Base-by-base conservation (phyloP, 2,329 filamentous ascomycete species). In the Zasmidium cellare region DNA sequence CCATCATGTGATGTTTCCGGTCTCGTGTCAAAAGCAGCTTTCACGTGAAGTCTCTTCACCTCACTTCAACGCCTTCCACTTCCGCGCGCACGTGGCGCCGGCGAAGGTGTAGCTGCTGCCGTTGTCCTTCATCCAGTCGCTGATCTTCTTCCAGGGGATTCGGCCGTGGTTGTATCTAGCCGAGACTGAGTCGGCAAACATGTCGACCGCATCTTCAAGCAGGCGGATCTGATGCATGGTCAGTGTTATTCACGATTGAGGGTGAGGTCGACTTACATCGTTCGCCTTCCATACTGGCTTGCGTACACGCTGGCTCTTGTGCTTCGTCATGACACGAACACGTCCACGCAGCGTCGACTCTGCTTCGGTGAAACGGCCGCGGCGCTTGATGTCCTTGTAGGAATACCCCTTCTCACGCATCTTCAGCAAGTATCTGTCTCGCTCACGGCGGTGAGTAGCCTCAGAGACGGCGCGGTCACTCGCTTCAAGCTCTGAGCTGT, bases 311-410 rank as follows among this genome's bases (percentile, higher is more conserved):
- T 84, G 79, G 31, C 81, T 77, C 65, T 84, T 84, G 12, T 75
- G 73, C 75, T 90, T 90, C 7, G 84, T 89, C 65, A 91, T 71
- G 2, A 81, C 84, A 3, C 89, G 79, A 64, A 83, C 85, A 0
- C 88, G 81, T 0, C 89, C 89, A 14, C 89, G 81, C 38, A 92
- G 77, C 0, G 89, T 92, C 11, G 87, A 89, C 73, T 90, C 88
- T 1, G 87, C 85, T 65, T 89, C 86, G 0, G 73, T 51, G 62
- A 87, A 87, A 1, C 77, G 74, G 14, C 86, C 83, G 18, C 74
- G 67, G 6, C 69, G 65, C 38, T 81, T 81, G 66, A 91, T 90
- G 58, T 88, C 80, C 54, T 80, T 82, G 73, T 90, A 91, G 0
- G 86, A 84, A 75, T 84, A 75, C 2, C 87, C 87, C 1, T 76